Percentiles rank a stretch among this genome's conserved stretches.
phyloP scores from a whole-genome alignment of 331 rosid species.

The Cydonia oblonga region DNA sequence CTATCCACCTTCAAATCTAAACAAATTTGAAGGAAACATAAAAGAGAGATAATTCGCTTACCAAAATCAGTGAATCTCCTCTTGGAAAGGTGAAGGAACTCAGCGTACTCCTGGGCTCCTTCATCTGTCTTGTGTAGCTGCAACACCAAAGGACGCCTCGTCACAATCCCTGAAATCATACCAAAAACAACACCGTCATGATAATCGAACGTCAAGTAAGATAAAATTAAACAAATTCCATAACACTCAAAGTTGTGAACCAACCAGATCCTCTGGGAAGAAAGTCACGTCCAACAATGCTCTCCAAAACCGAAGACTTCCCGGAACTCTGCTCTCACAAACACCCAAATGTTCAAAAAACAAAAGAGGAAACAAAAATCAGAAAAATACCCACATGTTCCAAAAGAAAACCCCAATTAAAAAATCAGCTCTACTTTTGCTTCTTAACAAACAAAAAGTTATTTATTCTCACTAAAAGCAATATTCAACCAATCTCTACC shows the following conservation, averaged over 20 bases:
- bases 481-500: not conserved
- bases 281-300: constrained; percentile 91
- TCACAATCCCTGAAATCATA: constrained; percentile 63
- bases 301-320: constrained; percentile 84
- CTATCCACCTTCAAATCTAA: not conserved
- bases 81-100: constrained; percentile 78
- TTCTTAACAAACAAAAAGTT: not conserved
- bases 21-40: not conserved
- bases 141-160: constrained; percentile 87
- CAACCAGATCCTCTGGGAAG: constrained; percentile 95
- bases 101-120: constrained; percentile 64
- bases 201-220: not conserved
- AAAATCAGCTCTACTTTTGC: not conserved
- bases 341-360: not conserved
- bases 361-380: not conserved
- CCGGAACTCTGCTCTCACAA: constrained; percentile 70
- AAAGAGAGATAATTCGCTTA: constrained; percentile 10
- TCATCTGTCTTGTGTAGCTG: constrained; percentile 78
- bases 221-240: not conserved
- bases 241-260: not conserved
- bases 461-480: not conserved
- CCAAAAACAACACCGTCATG: not conserved
- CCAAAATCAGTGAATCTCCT: constrained; percentile 59
- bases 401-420: not conserved
- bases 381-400: not conserved